Conservation (phyloP, 805 yeast species). For the Tetrapisispora nanseiensis region DNA sequence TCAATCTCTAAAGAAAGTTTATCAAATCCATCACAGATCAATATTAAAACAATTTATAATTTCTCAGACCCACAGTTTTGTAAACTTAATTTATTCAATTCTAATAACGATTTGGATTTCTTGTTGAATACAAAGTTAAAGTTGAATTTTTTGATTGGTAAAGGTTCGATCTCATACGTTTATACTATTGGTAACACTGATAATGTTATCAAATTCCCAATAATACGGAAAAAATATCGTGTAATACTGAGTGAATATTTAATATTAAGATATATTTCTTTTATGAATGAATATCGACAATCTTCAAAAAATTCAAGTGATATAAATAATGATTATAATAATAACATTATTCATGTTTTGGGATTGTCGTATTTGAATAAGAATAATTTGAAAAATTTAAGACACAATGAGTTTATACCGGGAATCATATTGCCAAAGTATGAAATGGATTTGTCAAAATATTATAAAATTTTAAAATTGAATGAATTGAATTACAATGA, state of each 20-base stretch:
- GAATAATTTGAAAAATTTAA: slow-evolving; percentile 5
- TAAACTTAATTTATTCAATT: neutral
- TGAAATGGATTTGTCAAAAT: slow-evolving; percentile 8
- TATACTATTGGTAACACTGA: slow-evolving; percentile 2
- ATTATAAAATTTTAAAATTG: slow-evolving; percentile 2
- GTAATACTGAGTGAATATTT: slow-evolving; percentile 9
- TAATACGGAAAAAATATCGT: slow-evolving; percentile 7
- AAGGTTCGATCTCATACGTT: slow-evolving; percentile 12
- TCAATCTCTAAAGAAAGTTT: neutral
- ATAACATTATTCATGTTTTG: neutral
- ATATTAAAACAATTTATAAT: neutral
- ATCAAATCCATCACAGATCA: neutral
- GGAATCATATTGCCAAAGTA: slow-evolving; percentile 9
- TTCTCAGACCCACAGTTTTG: neutral
- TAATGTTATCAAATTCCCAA: slow-evolving; percentile 12
- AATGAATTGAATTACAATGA: neutral
- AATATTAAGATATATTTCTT: slow-evolving; percentile 5
- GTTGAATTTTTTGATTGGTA: slow-evolving; percentile 5
- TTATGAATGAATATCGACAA: too few species aligned
- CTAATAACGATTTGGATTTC: neutral
- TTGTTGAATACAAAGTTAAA: neutral
- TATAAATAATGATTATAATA: neutral
- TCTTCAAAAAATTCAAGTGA: too few species aligned
- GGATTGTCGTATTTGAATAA: slow-evolving; percentile 6
- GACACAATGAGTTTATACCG: slow-evolving; percentile 8